Evolutionary conservation across 257 asterid species (phyloP), one percentile per base, ranked within the genome.

Genomic region (Ilex asprella): DNA sequence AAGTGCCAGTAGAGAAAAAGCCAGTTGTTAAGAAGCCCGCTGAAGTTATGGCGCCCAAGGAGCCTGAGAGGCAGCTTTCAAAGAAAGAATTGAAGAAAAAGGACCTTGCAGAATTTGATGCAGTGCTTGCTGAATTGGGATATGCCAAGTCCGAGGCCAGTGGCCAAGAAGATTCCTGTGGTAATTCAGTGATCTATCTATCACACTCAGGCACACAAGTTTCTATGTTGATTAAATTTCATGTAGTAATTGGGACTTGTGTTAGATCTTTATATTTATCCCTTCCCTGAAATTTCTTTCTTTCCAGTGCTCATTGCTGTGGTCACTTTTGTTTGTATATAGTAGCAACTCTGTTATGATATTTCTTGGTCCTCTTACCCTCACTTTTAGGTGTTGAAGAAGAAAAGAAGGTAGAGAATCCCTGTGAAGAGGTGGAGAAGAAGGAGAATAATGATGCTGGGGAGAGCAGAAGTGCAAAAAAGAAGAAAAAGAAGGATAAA

Each of bases 401-500:
- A 56, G 84, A 82, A 39, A 74, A 68, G 74, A 88, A 82, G 72
- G 84, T 66, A 31, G 86, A 69, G 32, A 76, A 72, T 31, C 6
- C 12, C 27, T 73, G 80, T 32, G 87, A 77, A 39, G 87, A 76
- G 64, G 80, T 68, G 59, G 83, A 76, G 61, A 87, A 81, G 75
- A 82, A 85, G 76, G 93, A 71, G 35, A 58, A 77, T 30, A 73
- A 15, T 67, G 81, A 73, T 52, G 76, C 95, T 13, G 82, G 80
- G 30, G 97, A 87, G 82, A 85, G 96, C 67, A 86, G 85, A 70
- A 87, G 75, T 52, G 86, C 57, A 53, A 53, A 16, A 53, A 53
- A 53, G 57, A 53, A 91, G 86, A 88, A 88, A 58, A 88, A 91
- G 86, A 88, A 82, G 86, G 96, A 87, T 30, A 87, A 82, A 81